Conservation (phyloP, 2,329 filamentous ascomycete genomes). For the Dothistroma pini region DNA sequence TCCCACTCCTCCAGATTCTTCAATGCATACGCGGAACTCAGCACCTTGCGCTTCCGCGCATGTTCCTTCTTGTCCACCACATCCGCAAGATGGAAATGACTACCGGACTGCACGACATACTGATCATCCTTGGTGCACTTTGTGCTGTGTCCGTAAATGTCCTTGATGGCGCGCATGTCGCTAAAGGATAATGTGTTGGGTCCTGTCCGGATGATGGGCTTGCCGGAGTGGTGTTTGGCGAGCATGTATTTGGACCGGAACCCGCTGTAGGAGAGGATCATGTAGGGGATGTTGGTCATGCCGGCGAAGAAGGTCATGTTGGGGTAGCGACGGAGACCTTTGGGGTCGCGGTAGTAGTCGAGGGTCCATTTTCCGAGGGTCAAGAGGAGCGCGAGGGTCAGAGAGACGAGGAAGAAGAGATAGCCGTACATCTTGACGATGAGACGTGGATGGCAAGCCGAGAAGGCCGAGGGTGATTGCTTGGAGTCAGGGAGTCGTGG, state of each 20-base stretch:
- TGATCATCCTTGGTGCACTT: slow-evolving; percentile 36
- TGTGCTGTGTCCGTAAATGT: slow-evolving; percentile 40
- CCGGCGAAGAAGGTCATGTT: slow-evolving; percentile 44
- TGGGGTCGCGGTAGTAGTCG: slow-evolving; percentile 44
- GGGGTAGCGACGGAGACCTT: slow-evolving; percentile 49
- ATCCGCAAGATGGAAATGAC: slow-evolving; percentile 38
- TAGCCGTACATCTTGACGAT: slow-evolving; percentile 22
- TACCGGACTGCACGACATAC: slow-evolving; percentile 33
- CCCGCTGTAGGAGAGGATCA: slow-evolving; percentile 40
- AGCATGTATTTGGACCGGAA: slow-evolving; percentile 42
- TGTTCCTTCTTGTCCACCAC: slow-evolving; percentile 40
- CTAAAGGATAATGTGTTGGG: slow-evolving; percentile 46
- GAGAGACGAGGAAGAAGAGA: slow-evolving; percentile 16
- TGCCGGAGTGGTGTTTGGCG: slow-evolving; percentile 42
- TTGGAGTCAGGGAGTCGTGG: not conserved
- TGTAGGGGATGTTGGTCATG: slow-evolving; percentile 45
- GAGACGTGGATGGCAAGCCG: not conserved
- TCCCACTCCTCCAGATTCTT: slow-evolving; percentile 43
- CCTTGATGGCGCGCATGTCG: slow-evolving; percentile 38
- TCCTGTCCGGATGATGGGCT: slow-evolving; percentile 46
- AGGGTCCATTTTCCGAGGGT: slow-evolving; percentile 22
- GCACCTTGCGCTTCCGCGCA: slow-evolving; percentile 38
- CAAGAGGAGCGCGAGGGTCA: slow-evolving; percentile 12
- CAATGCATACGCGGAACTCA: slow-evolving; percentile 39
- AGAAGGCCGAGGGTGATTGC: too few relatives aligned